Evolutionary conservation across 192 early-diverging fungal genomes (phyloP).

Genomic region (Gryganskiella cystojenkinii): DNA sequence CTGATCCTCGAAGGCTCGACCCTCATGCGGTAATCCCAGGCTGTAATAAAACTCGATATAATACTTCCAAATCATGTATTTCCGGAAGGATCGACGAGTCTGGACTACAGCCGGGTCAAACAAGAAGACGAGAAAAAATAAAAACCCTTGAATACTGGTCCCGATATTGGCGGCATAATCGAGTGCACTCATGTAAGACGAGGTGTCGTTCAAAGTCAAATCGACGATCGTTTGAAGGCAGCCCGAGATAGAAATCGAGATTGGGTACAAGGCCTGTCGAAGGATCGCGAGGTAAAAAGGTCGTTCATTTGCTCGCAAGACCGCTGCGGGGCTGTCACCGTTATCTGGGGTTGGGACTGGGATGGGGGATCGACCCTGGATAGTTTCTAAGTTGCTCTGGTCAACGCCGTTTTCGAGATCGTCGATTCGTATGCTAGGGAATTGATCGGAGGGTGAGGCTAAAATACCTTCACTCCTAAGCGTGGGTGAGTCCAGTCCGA

Average conservation of each 20-base stretch:
- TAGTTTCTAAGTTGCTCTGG: too few relatives aligned
- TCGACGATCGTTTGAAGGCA: conserved; percentile 43
- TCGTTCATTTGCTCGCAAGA: conserved; percentile 11
- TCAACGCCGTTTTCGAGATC: too few relatives aligned
- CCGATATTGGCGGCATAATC: conserved; percentile 17
- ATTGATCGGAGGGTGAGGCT: not conserved
- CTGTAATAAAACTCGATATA: conserved; percentile 50
- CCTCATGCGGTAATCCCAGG: conserved; percentile 36
- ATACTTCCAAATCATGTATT: conserved; percentile 46
- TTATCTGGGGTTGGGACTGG: too few relatives aligned
- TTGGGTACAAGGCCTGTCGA: conserved; percentile 41
- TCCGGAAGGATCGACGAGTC: conserved; percentile 28
- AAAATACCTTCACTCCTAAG: conserved; percentile 5
- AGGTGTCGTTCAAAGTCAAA: conserved; percentile 12
- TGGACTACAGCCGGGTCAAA: conserved; percentile 46
- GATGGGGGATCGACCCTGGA: too few relatives aligned
- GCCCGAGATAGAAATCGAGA: conserved; percentile 38
- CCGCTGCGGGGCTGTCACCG: too few relatives aligned
- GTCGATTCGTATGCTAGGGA: not conserved
- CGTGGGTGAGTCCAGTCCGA: conserved; percentile 12
- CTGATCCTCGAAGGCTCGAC: conserved; percentile 23
- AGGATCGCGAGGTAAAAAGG: conserved; percentile 32
- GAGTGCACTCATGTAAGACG: not conserved
- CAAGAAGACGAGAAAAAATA: conserved; percentile 44
- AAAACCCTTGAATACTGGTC: conserved; percentile 44